Percentiles rank a stretch among this genome's conserved stretches.
Conservation (phyloP, 1,139 yeast genomes). For the Yamadazyma friedrichii region DNA sequence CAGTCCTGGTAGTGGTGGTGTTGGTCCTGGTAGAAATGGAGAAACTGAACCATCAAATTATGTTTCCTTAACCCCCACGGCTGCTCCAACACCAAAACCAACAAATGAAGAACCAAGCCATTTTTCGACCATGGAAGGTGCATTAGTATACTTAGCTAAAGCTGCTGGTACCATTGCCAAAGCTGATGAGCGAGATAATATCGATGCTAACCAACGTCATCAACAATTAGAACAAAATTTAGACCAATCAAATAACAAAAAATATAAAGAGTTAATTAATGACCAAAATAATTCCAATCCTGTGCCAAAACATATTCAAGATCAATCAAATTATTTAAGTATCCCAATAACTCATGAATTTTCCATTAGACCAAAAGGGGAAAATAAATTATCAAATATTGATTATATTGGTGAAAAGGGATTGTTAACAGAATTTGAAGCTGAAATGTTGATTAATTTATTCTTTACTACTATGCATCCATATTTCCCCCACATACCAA, state of each 20-base stretch:
- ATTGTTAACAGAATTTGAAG: constrained; percentile 67
- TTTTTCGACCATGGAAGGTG: constrained; percentile 59
- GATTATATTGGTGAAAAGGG: constrained; percentile 61
- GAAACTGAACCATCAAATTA: constrained; percentile 1
- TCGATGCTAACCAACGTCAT: constrained; percentile 61
- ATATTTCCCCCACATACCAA: constrained; percentile 83
- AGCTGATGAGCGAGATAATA: constrained; percentile 63
- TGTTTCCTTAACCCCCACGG: neutral
- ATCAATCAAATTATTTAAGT: constrained; percentile 16
- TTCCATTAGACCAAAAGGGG: constrained; percentile 53
- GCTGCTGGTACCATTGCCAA: constrained; percentile 74
- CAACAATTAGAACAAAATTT: constrained; percentile 40
- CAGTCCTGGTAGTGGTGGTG: neutral
- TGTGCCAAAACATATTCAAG: constrained; percentile 17
- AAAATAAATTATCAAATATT: constrained; percentile 53
- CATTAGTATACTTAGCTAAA: constrained; percentile 68
- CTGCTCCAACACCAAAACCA: neutral
- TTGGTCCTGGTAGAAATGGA: neutral
- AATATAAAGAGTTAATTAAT: constrained; percentile 8
- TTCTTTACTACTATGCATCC: constrained; percentile 85
- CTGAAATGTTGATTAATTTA: constrained; percentile 56
- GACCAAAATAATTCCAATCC: constrained; percentile 1
- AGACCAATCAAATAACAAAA: neutral
- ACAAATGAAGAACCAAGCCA: constrained; percentile 13
- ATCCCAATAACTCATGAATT: constrained; percentile 18